A percentile compares a stretch with the other conserved stretches of the same genome.
Evolutionary conservation across 2,329 filamentous ascomycete species (phyloP).

Genomic region (Cercospora beticola): DNA sequence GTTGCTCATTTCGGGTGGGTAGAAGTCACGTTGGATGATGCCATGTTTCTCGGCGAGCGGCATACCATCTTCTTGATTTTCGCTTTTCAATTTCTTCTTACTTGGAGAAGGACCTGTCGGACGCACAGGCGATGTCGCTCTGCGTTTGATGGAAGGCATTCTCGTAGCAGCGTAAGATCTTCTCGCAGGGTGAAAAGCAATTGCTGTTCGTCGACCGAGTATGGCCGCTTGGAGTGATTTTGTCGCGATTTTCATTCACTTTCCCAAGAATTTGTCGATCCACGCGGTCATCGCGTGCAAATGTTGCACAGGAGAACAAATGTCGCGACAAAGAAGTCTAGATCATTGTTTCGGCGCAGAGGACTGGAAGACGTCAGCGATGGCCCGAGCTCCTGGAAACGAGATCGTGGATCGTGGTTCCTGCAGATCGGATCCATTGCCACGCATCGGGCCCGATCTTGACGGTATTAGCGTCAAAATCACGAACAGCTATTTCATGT

Average conservation of each 20-base stretch:
- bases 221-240: not conserved
- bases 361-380: not conserved
- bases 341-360: not conserved
- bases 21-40: conserved; percentile 62
- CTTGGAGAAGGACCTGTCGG: conserved; percentile 17
- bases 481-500: not conserved
- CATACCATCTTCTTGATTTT: conserved; percentile 24
- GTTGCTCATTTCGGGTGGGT: conserved; percentile 83
- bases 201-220: too few relatives aligned
- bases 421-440: conserved; percentile 2
- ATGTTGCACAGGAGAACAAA: not conserved
- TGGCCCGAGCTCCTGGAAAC: not conserved
- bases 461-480: not conserved
- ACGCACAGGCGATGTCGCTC: conserved; percentile 35
- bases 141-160: conserved; percentile 33
- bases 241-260: not conserved
- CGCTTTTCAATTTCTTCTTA: conserved; percentile 25
- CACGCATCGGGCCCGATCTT: not conserved
- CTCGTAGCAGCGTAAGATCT: not conserved
- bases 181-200: too few relatives aligned
- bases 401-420: conserved; percentile 7
- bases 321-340: not conserved
- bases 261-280: not conserved
- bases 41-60: conserved; percentile 38
- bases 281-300: not conserved